Conservation (phyloP, 257 asterid species). For the Euphrasia confusa region DNA sequence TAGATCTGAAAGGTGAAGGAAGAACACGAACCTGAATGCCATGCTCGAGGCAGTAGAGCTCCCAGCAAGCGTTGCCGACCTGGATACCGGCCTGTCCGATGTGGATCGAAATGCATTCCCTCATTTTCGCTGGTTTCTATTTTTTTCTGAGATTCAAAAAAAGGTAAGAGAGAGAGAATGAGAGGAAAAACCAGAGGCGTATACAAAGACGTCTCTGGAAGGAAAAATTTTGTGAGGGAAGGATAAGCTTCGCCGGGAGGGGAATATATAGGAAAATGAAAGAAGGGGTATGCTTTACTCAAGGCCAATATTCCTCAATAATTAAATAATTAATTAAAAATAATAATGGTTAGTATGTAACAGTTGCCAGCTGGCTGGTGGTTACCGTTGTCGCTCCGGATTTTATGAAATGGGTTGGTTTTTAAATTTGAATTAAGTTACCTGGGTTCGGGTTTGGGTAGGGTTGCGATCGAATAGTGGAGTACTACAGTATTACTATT, state of each 20-base stretch:
- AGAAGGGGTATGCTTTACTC: not conserved
- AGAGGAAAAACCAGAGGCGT: not conserved
- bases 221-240: not conserved
- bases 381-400: not conserved
- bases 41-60: too few relatives aligned
- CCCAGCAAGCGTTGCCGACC: not conserved
- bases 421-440: not conserved
- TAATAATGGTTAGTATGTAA: not conserved
- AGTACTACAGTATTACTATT: too few relatives aligned
- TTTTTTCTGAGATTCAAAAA: too few relatives aligned
- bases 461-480: too few relatives aligned
- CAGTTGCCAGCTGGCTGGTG: not conserved
- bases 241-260: not conserved
- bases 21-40: too few relatives aligned
- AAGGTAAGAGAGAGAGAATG: too few relatives aligned
- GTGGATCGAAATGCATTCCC: slow-evolving; percentile 1
- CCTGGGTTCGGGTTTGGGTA: too few relatives aligned
- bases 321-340: too few relatives aligned
- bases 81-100: slow-evolving; percentile 1
- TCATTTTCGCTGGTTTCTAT: not conserved
- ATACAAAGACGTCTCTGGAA: not conserved
- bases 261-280: not conserved
- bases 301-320: not conserved
- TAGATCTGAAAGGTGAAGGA: too few relatives aligned
- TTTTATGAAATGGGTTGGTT: not conserved